Evolutionary conservation across 805 yeast species (phyloP).

Genomic region (Yamadazyma laniorum): DNA sequence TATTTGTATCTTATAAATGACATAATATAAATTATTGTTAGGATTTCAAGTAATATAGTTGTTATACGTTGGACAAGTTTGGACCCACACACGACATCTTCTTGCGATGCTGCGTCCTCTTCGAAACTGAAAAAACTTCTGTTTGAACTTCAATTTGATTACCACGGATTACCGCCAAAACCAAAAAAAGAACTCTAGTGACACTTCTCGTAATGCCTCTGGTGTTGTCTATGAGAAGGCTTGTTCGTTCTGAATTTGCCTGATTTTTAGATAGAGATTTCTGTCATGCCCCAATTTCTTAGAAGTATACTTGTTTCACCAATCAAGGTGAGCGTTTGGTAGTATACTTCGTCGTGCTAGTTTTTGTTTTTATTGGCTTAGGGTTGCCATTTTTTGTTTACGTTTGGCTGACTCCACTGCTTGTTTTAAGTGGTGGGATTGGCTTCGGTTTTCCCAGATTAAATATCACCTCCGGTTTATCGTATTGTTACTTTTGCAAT

Average conservation of each 20-base stretch:
- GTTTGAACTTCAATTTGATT: constrained; percentile 21
- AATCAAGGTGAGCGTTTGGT: too few species aligned
- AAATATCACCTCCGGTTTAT: constrained; percentile 41
- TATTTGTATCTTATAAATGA: constrained; percentile 20
- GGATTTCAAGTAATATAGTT: too few species aligned
- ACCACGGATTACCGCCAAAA: constrained; percentile 26
- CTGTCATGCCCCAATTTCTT: not conserved
- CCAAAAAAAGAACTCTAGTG: constrained; percentile 14
- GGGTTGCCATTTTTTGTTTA: constrained; percentile 12
- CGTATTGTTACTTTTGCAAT: constrained; percentile 41
- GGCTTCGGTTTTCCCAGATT: constrained; percentile 32
- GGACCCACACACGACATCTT: too few species aligned
- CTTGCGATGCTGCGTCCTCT: too few species aligned
- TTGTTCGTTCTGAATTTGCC: constrained; percentile 20
- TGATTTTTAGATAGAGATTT: not conserved
- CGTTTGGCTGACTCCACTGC: constrained; percentile 1
- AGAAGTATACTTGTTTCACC: constrained; percentile 9
- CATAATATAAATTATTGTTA: constrained; percentile 12
- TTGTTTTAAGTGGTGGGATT: constrained; percentile 11
- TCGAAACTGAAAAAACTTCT: constrained; percentile 8
- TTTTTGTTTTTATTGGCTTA: constrained; percentile 16
- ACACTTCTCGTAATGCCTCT: not conserved
- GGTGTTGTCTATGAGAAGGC: not conserved
- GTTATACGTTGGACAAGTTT: not conserved
- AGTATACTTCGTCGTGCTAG: constrained; percentile 10